Evolutionary conservation across 129 eudicot species (phyloP), one percentile per base, ranked within the genome.

Genomic region (Tagetes erecta): DNA sequence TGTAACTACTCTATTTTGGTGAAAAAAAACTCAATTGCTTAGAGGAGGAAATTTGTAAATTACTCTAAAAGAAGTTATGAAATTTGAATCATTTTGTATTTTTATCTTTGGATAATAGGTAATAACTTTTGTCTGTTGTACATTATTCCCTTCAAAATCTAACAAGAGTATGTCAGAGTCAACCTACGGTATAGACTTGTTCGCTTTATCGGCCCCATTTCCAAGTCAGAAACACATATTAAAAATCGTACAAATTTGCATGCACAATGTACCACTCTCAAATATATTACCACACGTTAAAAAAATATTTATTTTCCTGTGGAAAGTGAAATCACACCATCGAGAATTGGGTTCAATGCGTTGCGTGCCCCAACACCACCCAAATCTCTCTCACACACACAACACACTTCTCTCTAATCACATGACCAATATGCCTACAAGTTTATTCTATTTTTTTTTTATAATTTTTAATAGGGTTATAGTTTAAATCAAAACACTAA

Each of bases 271-370:
- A 74, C 71, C 12, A 72, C 6, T 10, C 35, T 13, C 14, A 1
- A 60, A 73, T 14, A 6, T 73, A 33, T 8, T 5, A 31, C 60
- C 59, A n/a, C 9, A 5, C 57, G 44, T 12, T 10, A 51, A 49
- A 67, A 13, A 68, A 6, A 10, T 11, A 55, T 33, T 1, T 38
- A 58, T 62, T 73, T 59, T 11, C 63, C 13, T 14, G 44, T 75
- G 1, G 41, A 66, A 73, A 64, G 63, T 33, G 40, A 74, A 40
- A 68, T 27, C 40, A 64, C 64, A 56, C 30, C 40, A 68, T 44
- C 70, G 70, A 77, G 39, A 14, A 68, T 60, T 59, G 81, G 70
- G 63, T 59, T 59, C 35, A 56, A 62, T 62, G 78, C 78, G 77
- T 73, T 60, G n/a, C 77, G 69, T 27, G 55, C 58, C 57, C 64